Evolutionary conservation across 768 basidiomycete species (phyloP).

Genomic region (Auriscalpium orientale): DNA sequence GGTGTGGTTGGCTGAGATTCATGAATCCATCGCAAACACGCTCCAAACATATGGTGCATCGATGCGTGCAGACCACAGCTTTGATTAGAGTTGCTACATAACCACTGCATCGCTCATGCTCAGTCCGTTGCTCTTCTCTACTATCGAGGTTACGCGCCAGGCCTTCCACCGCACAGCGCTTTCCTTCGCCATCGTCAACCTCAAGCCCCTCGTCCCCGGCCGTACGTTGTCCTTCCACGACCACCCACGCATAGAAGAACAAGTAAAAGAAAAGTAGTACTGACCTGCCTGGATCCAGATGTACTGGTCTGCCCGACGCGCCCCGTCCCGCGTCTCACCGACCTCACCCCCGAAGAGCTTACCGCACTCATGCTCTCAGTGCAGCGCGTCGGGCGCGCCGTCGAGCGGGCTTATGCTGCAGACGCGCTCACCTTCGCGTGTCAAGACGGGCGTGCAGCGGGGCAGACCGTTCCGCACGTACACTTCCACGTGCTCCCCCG

Average conservation of each 20-base stretch:
- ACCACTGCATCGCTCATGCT: no score
- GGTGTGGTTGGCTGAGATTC: no score
- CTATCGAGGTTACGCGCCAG: slow-evolving; percentile 72
- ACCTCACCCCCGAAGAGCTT: slow-evolving; percentile 52
- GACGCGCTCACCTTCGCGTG: slow-evolving; percentile 84
- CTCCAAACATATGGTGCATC: no score
- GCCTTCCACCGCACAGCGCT: slow-evolving; percentile 63
- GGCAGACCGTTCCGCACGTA: slow-evolving; percentile 86
- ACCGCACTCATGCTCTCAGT: slow-evolving; percentile 74
- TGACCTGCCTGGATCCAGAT: slow-evolving; percentile 26
- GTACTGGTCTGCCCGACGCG: slow-evolving; percentile 47
- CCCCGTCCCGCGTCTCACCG: slow-evolving; percentile 41
- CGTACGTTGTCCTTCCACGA: slow-evolving; percentile 49
- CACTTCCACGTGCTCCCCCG: slow-evolving; percentile 93
- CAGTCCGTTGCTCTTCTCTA: slow-evolving; percentile 53
- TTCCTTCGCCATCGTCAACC: slow-evolving; percentile 85
- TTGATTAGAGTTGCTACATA: no score
- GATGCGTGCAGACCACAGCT: no score
- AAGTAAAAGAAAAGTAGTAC: no score
- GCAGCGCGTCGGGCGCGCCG: slow-evolving; percentile 66
- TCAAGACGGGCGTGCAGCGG: slow-evolving; percentile 89
- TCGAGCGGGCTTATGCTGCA: slow-evolving; percentile 78
- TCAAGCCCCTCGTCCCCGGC: slow-evolving; percentile 90
- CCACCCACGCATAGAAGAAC: no score
- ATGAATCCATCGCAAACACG: no score